Evolutionary conservation across 176 grass and related monocot species (phyloP).

Genomic region (Urochloa ruziziensis): DNA sequence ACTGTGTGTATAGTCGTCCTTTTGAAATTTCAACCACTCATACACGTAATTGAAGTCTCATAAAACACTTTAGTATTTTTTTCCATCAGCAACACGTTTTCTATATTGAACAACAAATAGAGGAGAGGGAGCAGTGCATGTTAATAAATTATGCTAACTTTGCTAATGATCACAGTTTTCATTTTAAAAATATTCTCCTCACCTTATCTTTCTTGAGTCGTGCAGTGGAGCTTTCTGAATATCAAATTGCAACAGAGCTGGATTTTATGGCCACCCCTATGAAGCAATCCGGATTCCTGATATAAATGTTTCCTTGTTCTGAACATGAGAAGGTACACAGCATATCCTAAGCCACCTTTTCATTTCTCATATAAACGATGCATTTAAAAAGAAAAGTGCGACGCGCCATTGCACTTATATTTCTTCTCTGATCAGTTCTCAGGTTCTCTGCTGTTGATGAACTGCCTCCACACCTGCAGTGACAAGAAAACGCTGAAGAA

Average conservation of each 20-base stretch:
- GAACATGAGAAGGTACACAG: slow-evolving; percentile 36
- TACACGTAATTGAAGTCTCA: background rate
- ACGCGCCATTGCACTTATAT: background rate
- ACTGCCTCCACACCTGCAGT: slow-evolving; percentile 66
- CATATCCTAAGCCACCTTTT: background rate
- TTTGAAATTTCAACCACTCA: background rate
- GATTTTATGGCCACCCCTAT: slow-evolving; percentile 32
- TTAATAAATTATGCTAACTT: background rate
- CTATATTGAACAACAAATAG: background rate
- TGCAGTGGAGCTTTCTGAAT: slow-evolving; percentile 26
- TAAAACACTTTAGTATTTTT: background rate
- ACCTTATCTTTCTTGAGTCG: background rate
- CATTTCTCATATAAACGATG: background rate
- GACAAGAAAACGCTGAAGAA: slow-evolving; percentile 87
- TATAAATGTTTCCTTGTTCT: slow-evolving; percentile 48
- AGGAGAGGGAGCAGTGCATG: background rate
- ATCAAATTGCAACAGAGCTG: slow-evolving; percentile 8
- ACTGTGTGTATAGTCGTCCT: background rate
- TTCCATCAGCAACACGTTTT: background rate
- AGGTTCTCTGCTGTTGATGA: slow-evolving; percentile 58
- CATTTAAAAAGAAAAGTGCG: background rate
- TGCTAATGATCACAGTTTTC: background rate
- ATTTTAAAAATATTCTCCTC: background rate
- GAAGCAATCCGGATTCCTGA: slow-evolving; percentile 13
- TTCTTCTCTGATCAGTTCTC: slow-evolving; percentile 47